Evolutionary conservation across 306 rosid genomes (phyloP), one percentile per base, ranked within the genome.

Genomic region (Mucuna pruriens): DNA sequence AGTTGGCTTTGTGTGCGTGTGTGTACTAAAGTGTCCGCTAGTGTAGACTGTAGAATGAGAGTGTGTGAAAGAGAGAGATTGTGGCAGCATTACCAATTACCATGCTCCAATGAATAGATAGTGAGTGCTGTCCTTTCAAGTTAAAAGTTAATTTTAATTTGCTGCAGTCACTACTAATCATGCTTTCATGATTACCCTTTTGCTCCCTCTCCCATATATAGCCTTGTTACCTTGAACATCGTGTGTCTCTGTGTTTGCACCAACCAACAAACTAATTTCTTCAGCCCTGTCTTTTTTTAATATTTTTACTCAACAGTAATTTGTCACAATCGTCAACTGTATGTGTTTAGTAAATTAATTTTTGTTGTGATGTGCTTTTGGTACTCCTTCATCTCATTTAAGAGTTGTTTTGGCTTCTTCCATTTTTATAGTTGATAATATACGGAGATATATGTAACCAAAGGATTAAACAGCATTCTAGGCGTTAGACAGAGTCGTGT

Each of bases 1-100:
- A 92, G 97, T 92, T 92, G 98, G 94, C 90, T 81, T 49, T 84
- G 83, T 72, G 87, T 85, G 88, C 84, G 88, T 82, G 87, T 76
- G 87, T 42, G 87, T 75, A 74, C 73, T 76, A 48, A 61, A 58
- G 80, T 82, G 84, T 55, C 84, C 57, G 55, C 80, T 63, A 49
- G 87, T 34, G 74, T 78, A 51, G 82, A 69, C 79, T 36, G 74
- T 70, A 66, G 76, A 81, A 57, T 64, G 76, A 20, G 84, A 31
- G 83, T 25, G 80, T 75, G 74, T 26, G 81, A 61, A 2, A 61
- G 76, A 80, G 67, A 12, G 66, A 71, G 54, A 44, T 77, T 69
- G 70, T 61, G 65, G 79, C 68, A 70, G 60, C 69, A 73, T 64
- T 82, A 48, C 79, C 58, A 80, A 80, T 81, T 79, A 83, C 71